Evolutionary conservation across 2,329 filamentous ascomycete species (phyloP), one percentile per base, ranked within the genome.

Genomic region (Hypomyces rosellus): DNA sequence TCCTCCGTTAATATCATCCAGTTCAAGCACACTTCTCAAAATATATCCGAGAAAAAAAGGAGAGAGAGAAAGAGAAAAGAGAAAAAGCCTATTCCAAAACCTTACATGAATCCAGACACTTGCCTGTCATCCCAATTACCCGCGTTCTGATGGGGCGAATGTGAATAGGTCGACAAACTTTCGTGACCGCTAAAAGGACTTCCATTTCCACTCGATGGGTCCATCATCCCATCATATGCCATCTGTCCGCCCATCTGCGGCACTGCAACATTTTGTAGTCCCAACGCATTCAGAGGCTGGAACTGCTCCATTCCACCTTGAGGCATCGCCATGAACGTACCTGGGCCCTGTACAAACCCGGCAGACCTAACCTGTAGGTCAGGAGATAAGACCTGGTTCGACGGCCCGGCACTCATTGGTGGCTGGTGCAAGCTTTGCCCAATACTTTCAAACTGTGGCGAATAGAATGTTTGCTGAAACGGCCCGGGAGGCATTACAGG

Each of bases 141-240:
- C 45, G 54, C 50, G 47, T 62, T 59, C 41, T 61, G 53, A 40
- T 66, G 65, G 34, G 68, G 66, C 33, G 67, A 69, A 45, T 63
- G 61, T 16, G 62, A 59, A 52, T 66, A 70, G 8, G 63, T 64
- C 33, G 67, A 69, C 25, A 59, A 51, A 4, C 66, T 65, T 38
- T 65, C 68, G 40, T 69, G 66, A 5, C 64, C 67, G 43, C 64
- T 65, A 40, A 66, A 70, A 4, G 67, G 65, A 51, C 66, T 69
- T n/a, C 59, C 63, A 47, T 65, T 62, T 12, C 60, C 61, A 42
- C 63, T 67, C 30, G 61, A 61, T n/a, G 63, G 59, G 34, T 62
- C 60, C 49, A 67, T 59, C 46, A 66, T 63, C 34, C 59, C 54
- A 9, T 65, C 64, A 47, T 66, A 68, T 13, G 53, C 56, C 55